Base-by-base conservation (phyloP, 306 rosid genomes). In the Medicago arabica region DNA sequence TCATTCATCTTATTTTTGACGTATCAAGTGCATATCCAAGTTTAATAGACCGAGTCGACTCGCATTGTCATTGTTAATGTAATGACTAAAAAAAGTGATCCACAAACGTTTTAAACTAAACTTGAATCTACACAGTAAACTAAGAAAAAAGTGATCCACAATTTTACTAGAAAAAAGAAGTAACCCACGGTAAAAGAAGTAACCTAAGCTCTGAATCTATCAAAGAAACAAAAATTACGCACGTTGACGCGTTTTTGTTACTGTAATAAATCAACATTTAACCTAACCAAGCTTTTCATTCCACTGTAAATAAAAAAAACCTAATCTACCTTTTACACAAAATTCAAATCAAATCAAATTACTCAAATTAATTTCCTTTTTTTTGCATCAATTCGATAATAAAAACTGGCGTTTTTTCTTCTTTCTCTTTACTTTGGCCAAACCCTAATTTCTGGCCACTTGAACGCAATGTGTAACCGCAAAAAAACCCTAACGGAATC, bases 401-500 rank as follows among this genome's bases (percentile, higher is more conserved):
- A 34, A 34, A 57, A 46, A 38, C 50, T 68, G 69, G 41, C n/a
- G 25, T 68, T 17, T 3, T 19, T 21, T 68, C 51, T 77, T 21
- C 15, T 43, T 58, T 50, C 55, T 18, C 11, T 70, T 11, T 55
- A 9, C 36, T 31, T 78, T 34, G 1, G 31, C 47, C 66, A 47
- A 80, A 58, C 71, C 75, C 66, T 57, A 74, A 67, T 25, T 60
- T 64, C 50, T 53, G 72, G 67, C 41, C 7, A 21, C 13, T 40
- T 19, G 7, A 51, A 58, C 44, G 61, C 25, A 38, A 46, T 59
- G 9, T 60, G 21, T 3, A 34, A 69, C 71, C 55, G 50, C 50
- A 71, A 49, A 60, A 23, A 49, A 60, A 23, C 46, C 76, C 63
- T 28, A 46, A 23, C 49, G 0, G 60, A 75, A 49, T 39, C 47